Evolutionary conservation across 805 yeast genomes (phyloP).

Genomic region (Cyberlindnera samutprakarnensis): DNA sequence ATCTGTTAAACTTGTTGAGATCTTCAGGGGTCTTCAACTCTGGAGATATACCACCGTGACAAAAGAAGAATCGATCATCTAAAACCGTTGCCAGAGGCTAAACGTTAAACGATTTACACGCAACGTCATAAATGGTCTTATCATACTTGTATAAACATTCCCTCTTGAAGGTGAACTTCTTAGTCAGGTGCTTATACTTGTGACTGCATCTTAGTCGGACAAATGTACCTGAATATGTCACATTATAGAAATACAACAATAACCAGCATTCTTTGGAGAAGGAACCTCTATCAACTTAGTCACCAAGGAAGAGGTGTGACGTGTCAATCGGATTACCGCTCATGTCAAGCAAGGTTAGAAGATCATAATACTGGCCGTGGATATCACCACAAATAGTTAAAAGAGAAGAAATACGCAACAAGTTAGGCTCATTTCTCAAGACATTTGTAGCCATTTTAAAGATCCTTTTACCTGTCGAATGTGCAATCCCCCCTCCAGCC

Average conservation of each 20-base stretch:
- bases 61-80: conserved; percentile 92
- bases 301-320: conserved; percentile 80
- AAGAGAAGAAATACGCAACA: conserved; percentile 81
- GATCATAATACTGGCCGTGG: conserved; percentile 93
- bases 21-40: conserved; percentile 68
- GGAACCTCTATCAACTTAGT: conserved; percentile 91
- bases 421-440: conserved; percentile 66
- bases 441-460: conserved; percentile 55
- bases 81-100: conserved; percentile 88
- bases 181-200: conserved; percentile 89
- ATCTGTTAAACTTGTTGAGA: conserved; percentile 62
- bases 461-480: conserved; percentile 63
- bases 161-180: conserved; percentile 84
- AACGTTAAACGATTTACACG: conserved; percentile 73
- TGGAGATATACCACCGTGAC: conserved; percentile 94
- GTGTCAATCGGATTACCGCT: conserved; percentile 84
- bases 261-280: conserved; percentile 79
- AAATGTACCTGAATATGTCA: conserved; percentile 65
- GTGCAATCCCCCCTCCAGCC: conserved; percentile 71
- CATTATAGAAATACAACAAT: conserved; percentile 70
- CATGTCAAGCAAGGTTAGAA: conserved; percentile 87
- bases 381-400: conserved; percentile 94
- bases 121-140: conserved; percentile 54
- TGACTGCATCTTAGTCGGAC: conserved; percentile 91
- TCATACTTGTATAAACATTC: conserved; percentile 87